phyloP scores from a whole-genome alignment of 78 protist genomes.

The Tieghemostelium lacteum region DNA sequence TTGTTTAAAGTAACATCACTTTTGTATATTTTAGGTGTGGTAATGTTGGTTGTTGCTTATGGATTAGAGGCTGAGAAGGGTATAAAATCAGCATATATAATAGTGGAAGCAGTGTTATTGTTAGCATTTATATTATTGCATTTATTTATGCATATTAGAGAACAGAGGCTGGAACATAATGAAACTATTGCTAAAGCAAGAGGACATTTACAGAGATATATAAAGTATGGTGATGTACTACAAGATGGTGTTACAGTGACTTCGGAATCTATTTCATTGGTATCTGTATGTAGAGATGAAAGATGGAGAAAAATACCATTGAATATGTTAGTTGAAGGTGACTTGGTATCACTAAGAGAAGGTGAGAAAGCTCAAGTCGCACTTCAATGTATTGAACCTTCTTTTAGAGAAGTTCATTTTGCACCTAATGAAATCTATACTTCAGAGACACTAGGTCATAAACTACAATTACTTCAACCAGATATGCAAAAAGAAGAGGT shows the following conservation, averaged over 20 bases:
- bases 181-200: constrained; percentile 66
- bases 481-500: not conserved
- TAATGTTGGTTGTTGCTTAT: constrained; percentile 44
- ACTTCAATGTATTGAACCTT: constrained; percentile 50
- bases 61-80: constrained; percentile 24
- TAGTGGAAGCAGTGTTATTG: constrained; percentile 48
- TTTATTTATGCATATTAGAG: constrained; percentile 34
- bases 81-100: constrained; percentile 39
- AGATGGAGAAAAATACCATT: constrained; percentile 70
- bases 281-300: constrained; percentile 69
- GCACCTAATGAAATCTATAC: constrained; percentile 30
- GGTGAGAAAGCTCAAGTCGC: constrained; percentile 43
- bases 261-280: constrained; percentile 27
- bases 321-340: constrained; percentile 68
- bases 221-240: constrained; percentile 22
- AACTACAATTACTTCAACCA: constrained; percentile 22
- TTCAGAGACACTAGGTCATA: not conserved
- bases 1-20: constrained; percentile 57
- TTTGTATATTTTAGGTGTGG: constrained; percentile 37
- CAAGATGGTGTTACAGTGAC: constrained; percentile 46
- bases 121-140: constrained; percentile 13
- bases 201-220: constrained; percentile 48
- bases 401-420: constrained; percentile 18
- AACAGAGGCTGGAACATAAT: constrained; percentile 32
- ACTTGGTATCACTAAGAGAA: constrained; percentile 38